These are phyloP conservation scores for Blastocystis sp. DNA, from an alignment of 352 stramenopile species.

Conservation along the genomic window DNA sequence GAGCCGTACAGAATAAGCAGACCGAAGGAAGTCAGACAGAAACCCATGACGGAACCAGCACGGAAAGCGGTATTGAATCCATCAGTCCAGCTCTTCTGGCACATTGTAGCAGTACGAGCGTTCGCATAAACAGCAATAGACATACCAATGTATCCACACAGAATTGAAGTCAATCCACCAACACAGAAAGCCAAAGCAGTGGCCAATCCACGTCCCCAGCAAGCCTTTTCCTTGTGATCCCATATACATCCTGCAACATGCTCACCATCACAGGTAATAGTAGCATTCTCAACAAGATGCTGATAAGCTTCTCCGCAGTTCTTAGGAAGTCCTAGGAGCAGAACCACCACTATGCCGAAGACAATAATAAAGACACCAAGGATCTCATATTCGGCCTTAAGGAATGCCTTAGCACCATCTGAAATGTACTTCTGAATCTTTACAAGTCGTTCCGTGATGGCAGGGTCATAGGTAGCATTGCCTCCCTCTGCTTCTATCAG, in stretches of 20 bases:
- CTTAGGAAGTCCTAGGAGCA: conserved; percentile 77
- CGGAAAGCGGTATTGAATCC: conserved; percentile 97
- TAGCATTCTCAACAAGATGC: conserved; percentile 84
- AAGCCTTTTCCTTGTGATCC: conserved; percentile 69
- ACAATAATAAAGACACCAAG: conserved; percentile 92
- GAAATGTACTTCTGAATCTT: conserved; percentile 92
- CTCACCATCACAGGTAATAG: conserved; percentile 72
- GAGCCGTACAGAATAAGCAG: conserved; percentile 95
- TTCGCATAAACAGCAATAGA: conserved; percentile 98
- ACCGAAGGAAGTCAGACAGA: conserved; percentile 90
- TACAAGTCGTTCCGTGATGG: conserved; percentile 42
- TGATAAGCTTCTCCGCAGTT: conserved; percentile 71
- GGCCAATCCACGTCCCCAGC: conserved; percentile 84
- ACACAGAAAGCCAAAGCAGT: conserved; percentile 94
- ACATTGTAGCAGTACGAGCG: conserved; percentile 92
- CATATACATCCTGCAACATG: conserved; percentile 40
- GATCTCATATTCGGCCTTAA: conserved; percentile 94
- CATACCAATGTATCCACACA: conserved; percentile 96
- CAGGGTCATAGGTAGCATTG: conserved; percentile 3
- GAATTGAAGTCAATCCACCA: conserved; percentile 93
- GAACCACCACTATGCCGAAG: conserved; percentile 81
- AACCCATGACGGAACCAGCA: conserved; percentile 97
- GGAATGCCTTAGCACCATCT: conserved; percentile 92
- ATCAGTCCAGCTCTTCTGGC: conserved; percentile 88
- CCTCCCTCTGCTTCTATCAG: conserved; percentile 48